Evolutionary conservation across 495 filamentous ascomycete species (phyloP).

Genomic region (Xylaria palmicola): DNA sequence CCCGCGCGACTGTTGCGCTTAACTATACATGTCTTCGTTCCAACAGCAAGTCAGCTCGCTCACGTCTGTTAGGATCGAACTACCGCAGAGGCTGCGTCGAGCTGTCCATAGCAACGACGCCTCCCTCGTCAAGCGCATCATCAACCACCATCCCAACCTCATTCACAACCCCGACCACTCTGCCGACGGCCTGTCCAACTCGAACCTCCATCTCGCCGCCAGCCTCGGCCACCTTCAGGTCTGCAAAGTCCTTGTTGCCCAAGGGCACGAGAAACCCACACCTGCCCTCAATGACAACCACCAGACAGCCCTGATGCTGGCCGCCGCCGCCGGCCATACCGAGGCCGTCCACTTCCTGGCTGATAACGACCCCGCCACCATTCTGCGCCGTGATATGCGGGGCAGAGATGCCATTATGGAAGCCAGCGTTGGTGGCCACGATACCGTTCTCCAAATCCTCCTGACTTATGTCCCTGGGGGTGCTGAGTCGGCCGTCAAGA

Average conservation of each 20-base stretch:
- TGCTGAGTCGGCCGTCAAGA: conserved; percentile 43
- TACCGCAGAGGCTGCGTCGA: conserved; percentile 63
- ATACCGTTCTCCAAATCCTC: conserved; percentile 60
- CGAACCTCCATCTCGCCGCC: conserved; percentile 74
- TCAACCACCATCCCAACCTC: conserved; percentile 62
- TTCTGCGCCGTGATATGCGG: conserved; percentile 54
- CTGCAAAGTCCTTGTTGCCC: conserved; percentile 52
- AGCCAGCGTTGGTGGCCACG: conserved; percentile 54
- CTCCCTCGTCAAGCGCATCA: conserved; percentile 68
- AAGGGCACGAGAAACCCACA: conserved; percentile 56
- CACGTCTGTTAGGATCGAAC: conserved; percentile 57
- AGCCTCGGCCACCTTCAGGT: conserved; percentile 65
- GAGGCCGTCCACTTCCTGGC: conserved; percentile 60
- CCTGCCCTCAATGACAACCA: conserved; percentile 68
- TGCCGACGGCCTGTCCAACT: conserved; percentile 58
- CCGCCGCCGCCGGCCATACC: conserved; percentile 56
- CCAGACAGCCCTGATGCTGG: conserved; percentile 70
- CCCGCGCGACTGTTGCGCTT: no score
- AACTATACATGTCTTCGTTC: not conserved
- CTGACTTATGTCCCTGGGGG: conserved; percentile 53
- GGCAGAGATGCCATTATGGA: conserved; percentile 60
- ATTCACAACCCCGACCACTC: conserved; percentile 72
- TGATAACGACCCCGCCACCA: conserved; percentile 38
- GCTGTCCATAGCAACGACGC: conserved; percentile 73
- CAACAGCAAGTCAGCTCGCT: not conserved